Conservation (phyloP, 257 asterid species). For the Solanum pimpinellifolium region DNA sequence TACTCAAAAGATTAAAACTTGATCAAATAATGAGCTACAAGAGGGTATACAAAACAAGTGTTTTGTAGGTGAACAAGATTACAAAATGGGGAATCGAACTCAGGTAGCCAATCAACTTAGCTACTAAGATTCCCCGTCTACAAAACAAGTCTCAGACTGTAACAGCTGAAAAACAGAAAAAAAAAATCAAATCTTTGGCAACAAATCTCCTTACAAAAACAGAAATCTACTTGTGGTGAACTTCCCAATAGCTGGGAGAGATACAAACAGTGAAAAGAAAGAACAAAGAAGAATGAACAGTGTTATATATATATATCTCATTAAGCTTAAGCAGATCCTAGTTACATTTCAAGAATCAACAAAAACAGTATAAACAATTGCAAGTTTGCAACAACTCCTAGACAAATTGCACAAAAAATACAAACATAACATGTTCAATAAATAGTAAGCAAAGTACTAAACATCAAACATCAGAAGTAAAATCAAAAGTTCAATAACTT, state of each 20-base stretch:
- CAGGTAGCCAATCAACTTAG: not conserved
- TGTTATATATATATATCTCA: not conserved
- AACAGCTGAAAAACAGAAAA: not conserved
- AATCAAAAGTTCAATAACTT: not conserved
- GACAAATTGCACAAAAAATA: not conserved
- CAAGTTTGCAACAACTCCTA: not conserved
- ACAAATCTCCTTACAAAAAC: not conserved
- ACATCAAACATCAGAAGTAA: not conserved
- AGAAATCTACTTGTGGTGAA: not conserved
- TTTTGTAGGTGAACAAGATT: not conserved
- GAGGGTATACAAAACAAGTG: not conserved
- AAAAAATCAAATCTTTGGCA: not conserved
- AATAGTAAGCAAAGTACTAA: not conserved
- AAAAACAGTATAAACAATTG: not conserved
- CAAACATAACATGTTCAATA: not conserved
- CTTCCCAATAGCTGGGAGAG: not conserved
- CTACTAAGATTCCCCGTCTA: not conserved
- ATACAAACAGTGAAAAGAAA: not conserved
- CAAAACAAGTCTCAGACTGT: not conserved
- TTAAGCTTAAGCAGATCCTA: not conserved
- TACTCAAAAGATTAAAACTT: not conserved
- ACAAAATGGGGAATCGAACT: not conserved
- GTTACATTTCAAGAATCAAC: not conserved
- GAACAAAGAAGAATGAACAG: constrained; percentile 1
- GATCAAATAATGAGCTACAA: not conserved